Conservation (phyloP, 768 basidiomycete genomes). For the Filobasidium wieringae region DNA sequence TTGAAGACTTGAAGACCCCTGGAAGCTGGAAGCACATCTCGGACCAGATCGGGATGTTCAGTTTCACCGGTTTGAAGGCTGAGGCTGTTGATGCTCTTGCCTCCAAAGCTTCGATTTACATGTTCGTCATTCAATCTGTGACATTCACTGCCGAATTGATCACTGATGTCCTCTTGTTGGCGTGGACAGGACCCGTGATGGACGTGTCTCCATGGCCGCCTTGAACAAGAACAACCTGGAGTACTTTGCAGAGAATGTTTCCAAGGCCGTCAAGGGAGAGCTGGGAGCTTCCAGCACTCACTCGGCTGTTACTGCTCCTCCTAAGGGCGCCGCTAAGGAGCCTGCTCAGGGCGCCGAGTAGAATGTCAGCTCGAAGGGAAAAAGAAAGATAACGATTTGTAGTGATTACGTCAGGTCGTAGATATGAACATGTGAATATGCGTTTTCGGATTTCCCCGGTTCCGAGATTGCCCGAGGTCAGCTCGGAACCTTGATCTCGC, state of each 20-base stretch:
- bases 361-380: not conserved
- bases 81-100: slow-evolving; percentile 37
- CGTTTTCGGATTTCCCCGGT: too few species aligned
- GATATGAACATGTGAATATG: too few species aligned
- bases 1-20: slow-evolving; percentile 64
- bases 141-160: not conserved
- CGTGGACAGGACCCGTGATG: not conserved
- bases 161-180: not conserved
- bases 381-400: too few species aligned
- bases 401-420: too few species aligned
- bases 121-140: slow-evolving; percentile 6
- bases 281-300: slow-evolving; percentile 15
- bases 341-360: not conserved
- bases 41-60: slow-evolving; percentile 64
- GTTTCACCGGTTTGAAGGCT: slow-evolving; percentile 27
- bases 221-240: slow-evolving; percentile 67
- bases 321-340: not conserved
- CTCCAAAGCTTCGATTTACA: slow-evolving; percentile 36
- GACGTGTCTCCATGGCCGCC: slow-evolving; percentile 90
- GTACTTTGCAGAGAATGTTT: slow-evolving; percentile 40
- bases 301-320: not conserved
- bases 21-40: slow-evolving; percentile 94
- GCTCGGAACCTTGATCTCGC: too few species aligned
- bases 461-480: too few species aligned
- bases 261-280: slow-evolving; percentile 40